Percentiles rank a stretch among this genome's conserved stretches.
phyloP scores from a whole-genome alignment of 495 filamentous ascomycete species.

The Hypoxylon rickii region DNA sequence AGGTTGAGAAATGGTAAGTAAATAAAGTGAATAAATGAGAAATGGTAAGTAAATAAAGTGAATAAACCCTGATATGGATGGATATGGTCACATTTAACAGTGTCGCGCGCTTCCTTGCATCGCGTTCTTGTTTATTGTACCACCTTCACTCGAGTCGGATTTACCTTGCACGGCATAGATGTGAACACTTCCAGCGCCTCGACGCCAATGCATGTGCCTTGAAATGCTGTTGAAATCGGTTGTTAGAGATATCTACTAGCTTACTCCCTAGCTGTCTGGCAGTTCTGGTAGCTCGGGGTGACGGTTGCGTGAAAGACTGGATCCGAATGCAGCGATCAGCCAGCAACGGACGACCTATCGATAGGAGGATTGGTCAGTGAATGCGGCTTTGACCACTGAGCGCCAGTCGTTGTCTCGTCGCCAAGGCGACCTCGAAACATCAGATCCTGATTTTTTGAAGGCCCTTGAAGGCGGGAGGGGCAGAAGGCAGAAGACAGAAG shows the following conservation, averaged over 20 bases:
- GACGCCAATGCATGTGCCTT: constrained; percentile 19
- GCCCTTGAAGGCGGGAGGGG: not conserved
- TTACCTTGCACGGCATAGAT: constrained; percentile 20
- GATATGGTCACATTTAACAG: no score
- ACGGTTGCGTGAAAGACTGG: constrained; percentile 8
- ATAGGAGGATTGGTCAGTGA: constrained; percentile 22
- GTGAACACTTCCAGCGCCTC: constrained; percentile 13
- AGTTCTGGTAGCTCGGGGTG: no score
- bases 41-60: no score
- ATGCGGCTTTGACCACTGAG: constrained; percentile 3
- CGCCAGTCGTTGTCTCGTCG: constrained; percentile 24
- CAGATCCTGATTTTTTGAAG: constrained; percentile 4
- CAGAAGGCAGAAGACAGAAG: not conserved
- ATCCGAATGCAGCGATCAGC: constrained; percentile 19
- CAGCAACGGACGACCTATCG: constrained; percentile 23
- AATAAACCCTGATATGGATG: no score
- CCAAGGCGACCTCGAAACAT: constrained; percentile 23
- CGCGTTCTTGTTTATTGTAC: constrained; percentile 33
- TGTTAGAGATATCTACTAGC: not conserved
- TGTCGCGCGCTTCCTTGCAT: constrained; percentile 15
- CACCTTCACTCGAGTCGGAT: constrained; percentile 10
- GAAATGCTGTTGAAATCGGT: constrained; percentile 16
- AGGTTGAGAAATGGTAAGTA: not conserved
- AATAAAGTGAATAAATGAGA: constrained; percentile 6
- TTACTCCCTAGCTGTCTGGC: no score